Base-by-base conservation (phyloP, 768 basidiomycete genomes). In the Russula olivacea region DNA sequence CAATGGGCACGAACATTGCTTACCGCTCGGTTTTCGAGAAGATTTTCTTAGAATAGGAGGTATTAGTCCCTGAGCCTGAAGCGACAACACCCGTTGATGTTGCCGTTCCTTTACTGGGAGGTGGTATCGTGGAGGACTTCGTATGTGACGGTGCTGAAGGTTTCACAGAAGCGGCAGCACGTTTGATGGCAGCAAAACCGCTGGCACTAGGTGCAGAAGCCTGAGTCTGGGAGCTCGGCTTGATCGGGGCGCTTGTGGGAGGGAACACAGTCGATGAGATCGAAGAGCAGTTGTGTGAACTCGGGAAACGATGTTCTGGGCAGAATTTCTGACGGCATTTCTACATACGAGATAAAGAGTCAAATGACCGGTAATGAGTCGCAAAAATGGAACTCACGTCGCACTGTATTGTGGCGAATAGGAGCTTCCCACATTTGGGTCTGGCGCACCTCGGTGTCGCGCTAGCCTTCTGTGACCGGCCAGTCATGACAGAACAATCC, bases 381-480 rank as follows among this genome's bases (percentile, higher is more conserved):
- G 4, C 15, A 12, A 40, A 60, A 36, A 36, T 0, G 10, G 4
- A 41, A 80, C 89, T 63, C 71, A 93, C 91, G 55, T 81, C 79
- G 66, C 92, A 94, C 23, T 75, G 74, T 47, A 93, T 91, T 6
- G 88, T 88, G 1, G 84, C 79, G 71, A 89, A 86, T 43, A 93
- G 73, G 19, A 85, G 78, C 75, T 93, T 91, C 64, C 82, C 83
- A 69, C 89, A 92, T 70, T 78, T 85, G 15, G 73, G 75, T 68
- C 78, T 75, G 1, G 82, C 83, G 72, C 87, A 91, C 28, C 78
- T 72, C 0, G 86, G 89, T 62, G 77, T 77, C 19, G 82, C 76
- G 63, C 74, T 78, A 40, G 74, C 63, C 66, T 74, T 77, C 60
- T 76, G 79, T 21, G 79, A 73, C 71, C 78, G 83, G 8, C 89